These are phyloP conservation scores for Aspergillus sp. DNA, from an alignment of 2,329 filamentous ascomycete species.

Conservation along the genomic window DNA sequence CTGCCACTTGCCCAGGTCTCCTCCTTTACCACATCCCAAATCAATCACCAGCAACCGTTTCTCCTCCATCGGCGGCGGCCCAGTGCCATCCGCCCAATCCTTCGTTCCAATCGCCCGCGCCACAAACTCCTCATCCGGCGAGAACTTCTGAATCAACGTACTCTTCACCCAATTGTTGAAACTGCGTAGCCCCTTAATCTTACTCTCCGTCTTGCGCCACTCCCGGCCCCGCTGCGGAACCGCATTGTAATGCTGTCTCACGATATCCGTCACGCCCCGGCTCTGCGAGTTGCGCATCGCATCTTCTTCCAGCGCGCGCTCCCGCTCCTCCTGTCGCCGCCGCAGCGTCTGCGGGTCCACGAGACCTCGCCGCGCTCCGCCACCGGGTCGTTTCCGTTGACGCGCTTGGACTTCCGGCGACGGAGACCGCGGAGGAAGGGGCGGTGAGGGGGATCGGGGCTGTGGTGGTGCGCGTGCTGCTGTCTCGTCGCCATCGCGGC, in stretches of 20 bases:
- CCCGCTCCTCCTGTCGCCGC: constrained; percentile 47
- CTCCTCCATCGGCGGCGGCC: constrained; percentile 34
- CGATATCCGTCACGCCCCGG: constrained; percentile 76
- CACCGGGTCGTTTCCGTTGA: constrained; percentile 50
- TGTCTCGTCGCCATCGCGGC: constrained; percentile 37
- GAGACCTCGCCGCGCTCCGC: constrained; percentile 45
- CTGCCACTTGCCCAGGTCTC: constrained; percentile 94
- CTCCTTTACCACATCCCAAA: constrained; percentile 94
- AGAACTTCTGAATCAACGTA: constrained; percentile 95
- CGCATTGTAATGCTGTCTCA: constrained; percentile 92
- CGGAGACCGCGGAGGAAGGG: constrained; percentile 45
- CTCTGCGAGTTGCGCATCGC: constrained; percentile 39
- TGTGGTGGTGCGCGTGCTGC: constrained; percentile 29
- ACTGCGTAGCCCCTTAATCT: constrained; percentile 89
- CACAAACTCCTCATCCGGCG: constrained; percentile 72
- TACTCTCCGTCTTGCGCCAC: constrained; percentile 90
- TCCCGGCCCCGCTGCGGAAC: constrained; percentile 91
- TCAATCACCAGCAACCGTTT: constrained; percentile 80
- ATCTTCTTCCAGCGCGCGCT: constrained; percentile 44
- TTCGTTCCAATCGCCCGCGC: constrained; percentile 51
- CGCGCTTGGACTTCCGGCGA: constrained; percentile 41
- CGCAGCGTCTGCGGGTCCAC: constrained; percentile 43
- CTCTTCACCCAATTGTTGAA: constrained; percentile 99
- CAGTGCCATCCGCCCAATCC: constrained; percentile 47
- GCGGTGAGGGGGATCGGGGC: constrained; percentile 44